phyloP scores from a whole-genome alignment of 768 basidiomycete species.

The Lentinus tigrinus region DNA sequence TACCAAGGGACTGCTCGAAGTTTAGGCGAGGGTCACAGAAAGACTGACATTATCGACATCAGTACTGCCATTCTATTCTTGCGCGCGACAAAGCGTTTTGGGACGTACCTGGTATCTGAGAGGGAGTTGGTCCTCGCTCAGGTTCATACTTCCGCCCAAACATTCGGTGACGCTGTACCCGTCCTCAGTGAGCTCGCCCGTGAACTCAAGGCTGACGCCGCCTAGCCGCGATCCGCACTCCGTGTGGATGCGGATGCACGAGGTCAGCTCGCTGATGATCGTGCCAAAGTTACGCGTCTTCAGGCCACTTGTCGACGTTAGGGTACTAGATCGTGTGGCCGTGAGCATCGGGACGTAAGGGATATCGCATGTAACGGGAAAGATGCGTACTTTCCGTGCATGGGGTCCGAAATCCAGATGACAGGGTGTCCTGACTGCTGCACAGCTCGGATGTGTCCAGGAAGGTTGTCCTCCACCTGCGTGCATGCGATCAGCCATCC shows the following conservation, averaged over 20 bases:
- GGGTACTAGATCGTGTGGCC: slow-evolving; percentile 54
- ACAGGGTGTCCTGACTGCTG: slow-evolving; percentile 81
- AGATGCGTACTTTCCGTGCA: slow-evolving; percentile 90
- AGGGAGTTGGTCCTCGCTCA: slow-evolving; percentile 86
- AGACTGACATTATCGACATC: slow-evolving; percentile 43
- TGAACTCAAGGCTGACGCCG: slow-evolving; percentile 62
- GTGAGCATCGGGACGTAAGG: background rate
- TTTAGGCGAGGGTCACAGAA: slow-evolving; percentile 96
- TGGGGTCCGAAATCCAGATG: slow-evolving; percentile 94
- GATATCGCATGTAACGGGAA: background rate
- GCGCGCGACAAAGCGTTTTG: too few species aligned
- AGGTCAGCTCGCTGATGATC: slow-evolving; percentile 84
- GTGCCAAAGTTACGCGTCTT: slow-evolving; percentile 91
- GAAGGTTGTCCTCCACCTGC: slow-evolving; percentile 75
- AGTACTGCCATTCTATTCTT: too few species aligned
- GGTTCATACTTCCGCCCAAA: slow-evolving; percentile 93
- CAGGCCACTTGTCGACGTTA: slow-evolving; percentile 73
- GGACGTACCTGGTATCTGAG: slow-evolving; percentile 82
- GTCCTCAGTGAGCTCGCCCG: slow-evolving; percentile 86
- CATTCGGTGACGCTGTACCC: slow-evolving; percentile 97
- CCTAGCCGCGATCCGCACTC: slow-evolving; percentile 72
- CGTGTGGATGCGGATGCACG: slow-evolving; percentile 79
- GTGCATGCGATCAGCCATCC: background rate
- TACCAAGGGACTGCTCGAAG: slow-evolving; percentile 92
- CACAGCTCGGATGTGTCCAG: slow-evolving; percentile 81